Evolutionary conservation across 2,329 filamentous ascomycete species (phyloP).

Genomic region (Botrytis deweyae): DNA sequence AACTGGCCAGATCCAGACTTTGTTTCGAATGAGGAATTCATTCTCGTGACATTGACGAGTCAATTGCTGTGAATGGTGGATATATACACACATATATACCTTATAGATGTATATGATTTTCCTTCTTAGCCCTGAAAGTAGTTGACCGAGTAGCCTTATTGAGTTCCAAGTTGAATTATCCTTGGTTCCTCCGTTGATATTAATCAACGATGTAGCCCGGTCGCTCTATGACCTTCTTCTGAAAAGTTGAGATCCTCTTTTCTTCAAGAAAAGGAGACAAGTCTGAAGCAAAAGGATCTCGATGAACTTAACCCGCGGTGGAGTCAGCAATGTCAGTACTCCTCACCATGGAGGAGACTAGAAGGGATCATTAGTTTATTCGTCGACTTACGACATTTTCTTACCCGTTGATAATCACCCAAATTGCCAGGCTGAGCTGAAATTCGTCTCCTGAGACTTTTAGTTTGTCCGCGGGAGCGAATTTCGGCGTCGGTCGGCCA

Average conservation of each 20-base stretch:
- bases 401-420: not conserved
- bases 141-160: slow-evolving; percentile 10
- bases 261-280: not conserved
- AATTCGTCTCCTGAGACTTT: slow-evolving; percentile 12
- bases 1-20: slow-evolving; percentile 9
- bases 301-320: not conserved
- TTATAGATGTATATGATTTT: not conserved
- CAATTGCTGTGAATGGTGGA: not conserved
- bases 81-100: not conserved
- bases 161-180: not conserved
- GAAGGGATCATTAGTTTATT: slow-evolving; percentile 3
- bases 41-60: not conserved
- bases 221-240: not conserved
- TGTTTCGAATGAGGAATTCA: not conserved
- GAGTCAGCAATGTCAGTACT: not conserved
- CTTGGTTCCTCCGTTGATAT: not conserved
- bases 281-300: not conserved
- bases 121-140: not conserved
- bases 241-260: not conserved
- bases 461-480: slow-evolving; percentile 7
- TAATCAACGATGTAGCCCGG: not conserved
- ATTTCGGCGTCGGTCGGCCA: slow-evolving; percentile 13
- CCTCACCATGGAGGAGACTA: not conserved
- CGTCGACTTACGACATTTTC: not conserved
- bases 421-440: slow-evolving; percentile 18